Evolutionary conservation across 1,284 basidiomycete species (phyloP), one percentile per base, ranked within the genome.

Genomic region (Sphagnurus paluster): DNA sequence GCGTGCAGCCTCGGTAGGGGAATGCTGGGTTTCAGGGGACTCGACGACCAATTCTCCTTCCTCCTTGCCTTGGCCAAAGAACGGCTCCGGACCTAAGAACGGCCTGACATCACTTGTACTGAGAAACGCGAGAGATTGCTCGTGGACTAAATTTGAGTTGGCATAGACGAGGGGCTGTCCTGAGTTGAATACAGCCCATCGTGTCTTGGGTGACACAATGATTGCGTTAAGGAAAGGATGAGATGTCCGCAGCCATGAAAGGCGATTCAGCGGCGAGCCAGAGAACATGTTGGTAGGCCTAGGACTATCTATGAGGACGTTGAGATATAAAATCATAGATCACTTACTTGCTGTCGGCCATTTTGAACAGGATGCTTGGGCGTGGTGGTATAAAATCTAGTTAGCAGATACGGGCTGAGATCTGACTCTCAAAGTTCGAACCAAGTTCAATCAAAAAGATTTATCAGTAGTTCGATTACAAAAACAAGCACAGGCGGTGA

Each of bases 211-310:
- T 11, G 79, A 73, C 14, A 61, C 61, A 26, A 85, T 68, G 57
- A 90, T 74, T 10, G 80, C 72, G 54, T 89, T 90, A 35, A 95
- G 71, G 62, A 90, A 88, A 4, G 75, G 62, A 14, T 81, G 76
- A 5, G 86, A 87, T 14, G 83, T 70, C 21, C 93, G 78, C 46
- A 93, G 75, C 86, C 92, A 96, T 0, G 90, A 86, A 20, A 95
- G 75, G 26, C 93, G 82, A 66, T 95, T 96, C 30, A 94, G 71
- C 13, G 90, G 88, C 11, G 87, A 87, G 39, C 90, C 90, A 6
- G 81, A 75, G 58, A 86, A 82, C 69, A 84, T 82, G 63, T 88
- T 87, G 52, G 76, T 58, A 54, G 62, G 62, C 41, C 66, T 70
- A 46, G 28, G n/a, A 30, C 3, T n/a, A 5, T 21, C 37, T 10